Percentiles rank a stretch among this genome's conserved stretches.
Conservation (phyloP, 306 rosid species). For the Cucumis hystrix region DNA sequence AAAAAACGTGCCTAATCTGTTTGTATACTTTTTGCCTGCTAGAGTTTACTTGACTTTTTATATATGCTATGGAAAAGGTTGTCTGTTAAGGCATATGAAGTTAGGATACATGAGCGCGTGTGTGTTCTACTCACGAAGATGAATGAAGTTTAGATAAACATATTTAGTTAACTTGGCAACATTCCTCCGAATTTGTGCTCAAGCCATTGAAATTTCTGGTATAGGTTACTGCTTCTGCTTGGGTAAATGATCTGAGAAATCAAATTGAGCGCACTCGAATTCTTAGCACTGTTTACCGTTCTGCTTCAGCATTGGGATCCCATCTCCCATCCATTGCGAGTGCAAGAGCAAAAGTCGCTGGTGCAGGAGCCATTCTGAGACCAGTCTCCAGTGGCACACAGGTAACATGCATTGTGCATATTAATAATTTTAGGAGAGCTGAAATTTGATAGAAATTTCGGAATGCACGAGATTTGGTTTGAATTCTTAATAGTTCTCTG, state of each 20-base stretch:
- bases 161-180: background rate
- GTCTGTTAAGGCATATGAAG: background rate
- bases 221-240: conserved; percentile 95
- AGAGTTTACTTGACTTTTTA: background rate
- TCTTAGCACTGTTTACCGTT: conserved; percentile 84
- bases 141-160: background rate
- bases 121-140: background rate
- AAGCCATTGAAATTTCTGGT: background rate
- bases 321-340: conserved; percentile 90
- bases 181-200: background rate
- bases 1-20: background rate
- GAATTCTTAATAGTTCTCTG: background rate
- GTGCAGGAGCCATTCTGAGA: conserved; percentile 84
- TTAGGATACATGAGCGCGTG: background rate
- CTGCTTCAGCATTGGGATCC: conserved; percentile 95
- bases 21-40: background rate
- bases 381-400: conserved; percentile 95
- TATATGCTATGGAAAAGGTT: background rate
- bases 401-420: conserved; percentile 26
- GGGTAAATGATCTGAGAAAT: conserved; percentile 91
- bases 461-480: background rate
- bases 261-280: conserved; percentile 88
- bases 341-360: conserved; percentile 87
- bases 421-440: background rate
- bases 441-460: background rate